Base-by-base conservation (phyloP, 2,329 filamentous ascomycete species). In the Exophiala alcalophila region DNA sequence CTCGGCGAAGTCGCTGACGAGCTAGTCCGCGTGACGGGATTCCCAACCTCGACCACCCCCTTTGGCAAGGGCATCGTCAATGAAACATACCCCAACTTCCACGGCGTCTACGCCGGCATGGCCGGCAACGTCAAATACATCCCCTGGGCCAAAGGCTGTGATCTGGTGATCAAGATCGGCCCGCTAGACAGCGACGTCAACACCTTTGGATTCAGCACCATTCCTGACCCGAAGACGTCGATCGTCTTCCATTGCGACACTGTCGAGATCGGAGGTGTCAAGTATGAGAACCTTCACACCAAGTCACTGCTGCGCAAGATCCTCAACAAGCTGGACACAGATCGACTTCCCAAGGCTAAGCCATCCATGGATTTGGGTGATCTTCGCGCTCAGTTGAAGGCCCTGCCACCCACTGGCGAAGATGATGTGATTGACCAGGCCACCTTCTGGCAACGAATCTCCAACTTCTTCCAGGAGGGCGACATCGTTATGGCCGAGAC, bases 191-290 rank as follows among this genome's bases (percentile, higher is more conserved):
- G 68, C 45, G 64, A 66, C 14, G 72, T 68, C 21, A 77, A 76
- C 50, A 69, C 65, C 2, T 56, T 48, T 31, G 55, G 55, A 15
- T 57, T 57, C 34, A 53, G 49, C 30, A 54, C 51, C 10, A 50
- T 65, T 19, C 70, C 51, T 1, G 42, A 55, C 21, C 40, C 47
- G 19, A 50, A 47, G 20, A 39, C 38, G 50, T 84, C 83, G 2
- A 87, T 95, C 57, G 84, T 91, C 55, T 82, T 95, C 58, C 84
- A 92, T 66, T 85, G 80, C 60, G 81, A 78, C 47, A 76, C 80
- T 53, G 81, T 84, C 56, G 77, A 78, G 39, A 84, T 94, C 30
- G 75, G 83, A 38, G 88, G 87, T 64, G 86, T 31, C 21, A 80
- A 85, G 54, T 94, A 91, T 61, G 84, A 85, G 0, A 80, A 81